Evolutionary conservation across 1,139 yeast species (phyloP), one percentile per base, ranked within the genome.

Genomic region (Suhomyces maxii): DNA sequence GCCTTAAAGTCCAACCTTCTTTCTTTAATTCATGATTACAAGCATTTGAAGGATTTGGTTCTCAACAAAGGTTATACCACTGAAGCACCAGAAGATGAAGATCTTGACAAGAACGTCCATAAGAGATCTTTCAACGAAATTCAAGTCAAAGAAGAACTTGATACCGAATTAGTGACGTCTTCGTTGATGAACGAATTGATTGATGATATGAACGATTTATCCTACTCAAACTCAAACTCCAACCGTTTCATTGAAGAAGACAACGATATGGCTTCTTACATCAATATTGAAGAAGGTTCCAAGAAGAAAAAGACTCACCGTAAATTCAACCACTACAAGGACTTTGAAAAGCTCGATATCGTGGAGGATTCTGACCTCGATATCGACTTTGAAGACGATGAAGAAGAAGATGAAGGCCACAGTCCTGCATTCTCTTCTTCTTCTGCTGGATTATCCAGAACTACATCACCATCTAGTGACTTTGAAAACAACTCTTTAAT

Each of bases 21-120:
- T 38, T 59, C 66, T 37, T 62, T 74, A 46, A 73, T 75, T 34
- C 70, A 73, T 45, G 79, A 74, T 48, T 75, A 74, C 56, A 73
- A 73, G 53, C 61, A 67, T 41, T 61, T 75, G 52, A 67, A 68
- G 48, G 62, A 61, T 40, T 57, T 63, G 52, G 76, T 74, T 28
- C 59, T 65, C 42, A 57, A 63, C 42, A 56, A 62, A 43, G 56
- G 57, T 35, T 37, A 49, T n/a, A 41, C 45, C 44, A 44, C 45
- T 11, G 46, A 42, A 13, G 12, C 39, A 2, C 30, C 42, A 4
- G 44, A 37, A 13, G 42, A 47, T 8, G 47, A 47, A 33, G 49
- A 51, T 18, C 37, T 44, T 41, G 51, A 40, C 42, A 40, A 42
- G 11, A 46, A 43, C 42, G 44, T 44, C 11, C 53, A 53, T 54